phyloP scores from a whole-genome alignment of 495 filamentous ascomycete genomes.

The Aspergillus olivimuriae region DNA sequence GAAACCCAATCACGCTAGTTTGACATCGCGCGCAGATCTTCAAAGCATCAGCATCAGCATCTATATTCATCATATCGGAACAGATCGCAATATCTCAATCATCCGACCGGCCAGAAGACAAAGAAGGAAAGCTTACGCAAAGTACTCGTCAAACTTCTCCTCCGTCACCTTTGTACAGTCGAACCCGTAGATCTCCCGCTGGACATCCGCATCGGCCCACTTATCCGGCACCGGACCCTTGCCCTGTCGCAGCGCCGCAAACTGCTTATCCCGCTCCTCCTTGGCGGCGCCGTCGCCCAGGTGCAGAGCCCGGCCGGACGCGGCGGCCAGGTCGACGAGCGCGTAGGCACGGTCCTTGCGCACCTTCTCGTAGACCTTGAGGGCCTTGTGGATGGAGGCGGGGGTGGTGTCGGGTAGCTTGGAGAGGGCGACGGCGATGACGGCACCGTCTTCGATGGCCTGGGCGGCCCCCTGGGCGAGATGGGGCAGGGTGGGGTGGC shows the following conservation, averaged over 20 bases:
- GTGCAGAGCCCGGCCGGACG: slow-evolving; percentile 61
- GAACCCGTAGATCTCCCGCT: slow-evolving; percentile 68
- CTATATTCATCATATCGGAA: slow-evolving; percentile 7
- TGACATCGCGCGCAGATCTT: slow-evolving; percentile 3
- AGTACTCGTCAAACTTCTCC: slow-evolving; percentile 56
- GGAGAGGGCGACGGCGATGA: slow-evolving; percentile 59
- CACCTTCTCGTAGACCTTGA: slow-evolving; percentile 66
- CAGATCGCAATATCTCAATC: slow-evolving; percentile 1
- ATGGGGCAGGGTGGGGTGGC: slow-evolving; percentile 74
- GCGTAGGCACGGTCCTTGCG: slow-evolving; percentile 63
- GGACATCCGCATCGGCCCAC: slow-evolving; percentile 76
- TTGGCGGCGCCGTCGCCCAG: slow-evolving; percentile 69
- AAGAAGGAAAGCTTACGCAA: slow-evolving; percentile 25
- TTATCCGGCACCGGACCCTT: slow-evolving; percentile 63
- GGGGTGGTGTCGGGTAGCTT: slow-evolving; percentile 46
- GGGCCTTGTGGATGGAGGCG: slow-evolving; percentile 54
- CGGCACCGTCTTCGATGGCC: slow-evolving; percentile 74
- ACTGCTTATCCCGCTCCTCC: slow-evolving; percentile 67
- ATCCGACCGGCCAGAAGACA: slow-evolving; percentile 1
- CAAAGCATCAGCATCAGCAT: slow-evolving; percentile 2
- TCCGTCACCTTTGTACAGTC: slow-evolving; percentile 58
- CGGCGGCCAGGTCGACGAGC: slow-evolving; percentile 65
- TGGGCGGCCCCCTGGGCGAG: slow-evolving; percentile 78
- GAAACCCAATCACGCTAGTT: slow-evolving; percentile 1
- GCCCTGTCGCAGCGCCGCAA: slow-evolving; percentile 54